phyloP scores from a whole-genome alignment of 371 early-diverging fungal genomes.

The Cokeromyces recurvatus region DNA sequence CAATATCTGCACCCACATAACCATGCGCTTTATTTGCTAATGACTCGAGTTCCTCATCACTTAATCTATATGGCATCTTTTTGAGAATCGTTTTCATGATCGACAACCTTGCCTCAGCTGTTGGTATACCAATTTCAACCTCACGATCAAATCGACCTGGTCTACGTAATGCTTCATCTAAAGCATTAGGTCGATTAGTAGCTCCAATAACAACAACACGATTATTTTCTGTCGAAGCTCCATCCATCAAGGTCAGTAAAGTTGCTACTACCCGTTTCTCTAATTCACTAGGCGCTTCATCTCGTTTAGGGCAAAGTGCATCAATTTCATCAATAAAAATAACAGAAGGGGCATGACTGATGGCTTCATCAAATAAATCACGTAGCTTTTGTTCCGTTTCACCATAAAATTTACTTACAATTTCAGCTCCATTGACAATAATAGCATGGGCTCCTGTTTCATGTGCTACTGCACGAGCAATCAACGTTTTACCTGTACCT shows the following conservation, averaged over 20 bases:
- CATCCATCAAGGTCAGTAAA: slow-evolving; percentile 96
- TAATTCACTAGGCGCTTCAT: slow-evolving; percentile 67
- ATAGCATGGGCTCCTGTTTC: slow-evolving; percentile 81
- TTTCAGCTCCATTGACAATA: slow-evolving; percentile 93
- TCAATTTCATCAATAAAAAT: slow-evolving; percentile 99
- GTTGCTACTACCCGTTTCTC: slow-evolving; percentile 96
- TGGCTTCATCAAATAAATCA: slow-evolving; percentile 79
- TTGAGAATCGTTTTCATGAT: slow-evolving; percentile 74
- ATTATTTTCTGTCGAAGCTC: slow-evolving; percentile 38
- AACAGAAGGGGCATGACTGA: slow-evolving; percentile 81
- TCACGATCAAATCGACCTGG: slow-evolving; percentile 98
- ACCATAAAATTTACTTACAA: slow-evolving; percentile 94
- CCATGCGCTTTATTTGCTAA: slow-evolving; percentile 83
- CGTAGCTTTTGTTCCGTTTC: slow-evolving; percentile 93
- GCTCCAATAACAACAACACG: slow-evolving; percentile 91
- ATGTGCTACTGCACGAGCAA: slow-evolving; percentile 87
- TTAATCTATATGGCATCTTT: slow-evolving; percentile 67
- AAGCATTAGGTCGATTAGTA: slow-evolving; percentile 92
- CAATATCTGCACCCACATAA: slow-evolving; percentile 98
- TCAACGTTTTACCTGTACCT: slow-evolving; percentile 97
- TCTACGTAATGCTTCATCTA: slow-evolving; percentile 96
- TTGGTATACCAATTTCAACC: slow-evolving; percentile 94
- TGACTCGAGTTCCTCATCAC: slow-evolving; percentile 44
- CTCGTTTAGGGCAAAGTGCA: slow-evolving; percentile 90
- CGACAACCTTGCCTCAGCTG: slow-evolving; percentile 59